Conservation (phyloP, 2,329 filamentous ascomycete genomes). For the Ophiostoma sp. region DNA sequence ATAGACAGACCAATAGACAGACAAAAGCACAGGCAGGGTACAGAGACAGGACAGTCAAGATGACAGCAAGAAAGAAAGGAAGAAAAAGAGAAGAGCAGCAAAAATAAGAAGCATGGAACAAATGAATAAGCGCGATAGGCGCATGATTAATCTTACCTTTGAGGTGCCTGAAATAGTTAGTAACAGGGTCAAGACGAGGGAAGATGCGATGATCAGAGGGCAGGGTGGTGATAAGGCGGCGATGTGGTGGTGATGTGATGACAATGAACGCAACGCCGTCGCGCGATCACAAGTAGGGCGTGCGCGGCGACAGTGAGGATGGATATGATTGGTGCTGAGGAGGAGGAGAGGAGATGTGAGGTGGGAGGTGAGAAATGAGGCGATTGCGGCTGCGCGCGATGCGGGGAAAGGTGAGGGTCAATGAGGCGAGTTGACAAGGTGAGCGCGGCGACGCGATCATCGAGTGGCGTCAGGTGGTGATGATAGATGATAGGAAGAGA, state of each 20-base stretch:
- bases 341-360: neutral
- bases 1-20: neutral
- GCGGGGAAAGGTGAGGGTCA: conserved; percentile 4
- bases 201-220: neutral
- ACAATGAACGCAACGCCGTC: neutral
- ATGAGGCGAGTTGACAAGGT: neutral
- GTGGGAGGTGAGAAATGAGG: conserved; percentile 1
- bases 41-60: neutral
- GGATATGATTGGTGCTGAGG: conserved; percentile 1
- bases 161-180: neutral
- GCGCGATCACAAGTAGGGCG: neutral
- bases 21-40: neutral
- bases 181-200: neutral
- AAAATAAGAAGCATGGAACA: neutral
- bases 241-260: neutral
- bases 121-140: neutral
- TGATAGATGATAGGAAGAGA: neutral
- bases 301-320: neutral
- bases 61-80: neutral
- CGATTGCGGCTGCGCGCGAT: conserved; percentile 6
- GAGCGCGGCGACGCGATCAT: neutral
- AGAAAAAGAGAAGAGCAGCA: neutral
- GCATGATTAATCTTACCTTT: neutral
- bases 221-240: neutral
- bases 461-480: neutral